Evolutionary conservation across 1,284 basidiomycete genomes (phyloP), one percentile per base, ranked within the genome.

Genomic region (Boletus semigastroideus): DNA sequence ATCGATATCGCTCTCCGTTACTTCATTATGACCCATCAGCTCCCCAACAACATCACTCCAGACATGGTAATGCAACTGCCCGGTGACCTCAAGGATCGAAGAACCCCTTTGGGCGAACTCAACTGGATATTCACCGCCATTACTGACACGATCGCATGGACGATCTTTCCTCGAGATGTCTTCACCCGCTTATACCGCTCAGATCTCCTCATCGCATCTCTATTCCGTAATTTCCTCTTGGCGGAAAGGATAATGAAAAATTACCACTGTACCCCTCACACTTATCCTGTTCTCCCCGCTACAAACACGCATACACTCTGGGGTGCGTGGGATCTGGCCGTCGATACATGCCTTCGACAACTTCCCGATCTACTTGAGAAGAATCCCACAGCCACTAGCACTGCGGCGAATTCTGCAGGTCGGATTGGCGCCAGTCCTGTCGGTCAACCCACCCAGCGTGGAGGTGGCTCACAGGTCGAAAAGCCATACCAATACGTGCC

Each of bases 91-190:
- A 98, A 98, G 71, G 96, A 99, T 66, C 82, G 96, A 31, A 82
- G 94, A 22, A 98, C 97, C 4, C 96, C 96, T 1, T 78, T 99
- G 2, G 96, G 96, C 48, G 96, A 99, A 72, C 83, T 99, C 27
- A 98, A 98, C 71, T 99, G 97, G 96, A 98, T 99, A 61, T 98
- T 99, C 73, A 98, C 94, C 2, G 94, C 96, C 38, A 94, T 99
- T 58, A 99, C 96, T 16, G 96, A 99, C 72, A 98, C 96, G 9
- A 98, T 99, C 58, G 97, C 97, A 13, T 99, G 97, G 96, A 94
- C 95, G 12, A 93, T 94, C 0, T 94, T 99, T 65, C 91, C 94
- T 19, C 83, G 90, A 46, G 92, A 96, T 47, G 84, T 94, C 12
- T 99, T 99, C 73, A 94, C 94, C 40, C 84, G 93, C 36, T 76